Percentiles rank a stretch among this genome's conserved stretches.
These are phyloP conservation scores for Sinapis alba DNA, from an alignment of 441 rosid genomes.

Conservation along the genomic window DNA sequence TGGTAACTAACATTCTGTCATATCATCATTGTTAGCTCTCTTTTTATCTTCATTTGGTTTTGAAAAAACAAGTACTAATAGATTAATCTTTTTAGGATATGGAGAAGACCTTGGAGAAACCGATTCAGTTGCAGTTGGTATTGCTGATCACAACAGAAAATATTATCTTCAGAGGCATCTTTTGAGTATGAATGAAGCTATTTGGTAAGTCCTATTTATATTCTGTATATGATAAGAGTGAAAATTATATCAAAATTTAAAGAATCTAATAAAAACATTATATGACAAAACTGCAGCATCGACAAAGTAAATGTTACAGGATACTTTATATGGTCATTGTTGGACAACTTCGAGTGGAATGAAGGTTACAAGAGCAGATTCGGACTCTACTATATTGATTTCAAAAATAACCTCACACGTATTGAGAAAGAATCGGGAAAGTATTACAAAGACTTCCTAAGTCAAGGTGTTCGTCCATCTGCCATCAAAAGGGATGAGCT, in stretches of 20 bases:
- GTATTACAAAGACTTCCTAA: slow-evolving; percentile 6
- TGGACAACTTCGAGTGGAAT: slow-evolving; percentile 38
- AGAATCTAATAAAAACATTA: background rate
- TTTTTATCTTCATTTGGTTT: background rate
- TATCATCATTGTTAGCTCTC: background rate
- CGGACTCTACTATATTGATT: slow-evolving; percentile 27
- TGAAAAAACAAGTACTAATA: background rate
- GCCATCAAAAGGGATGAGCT: background rate
- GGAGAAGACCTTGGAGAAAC: slow-evolving; percentile 8
- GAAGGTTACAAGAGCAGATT: slow-evolving; percentile 14
- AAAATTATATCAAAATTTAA: background rate
- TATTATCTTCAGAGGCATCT: slow-evolving; percentile 27
- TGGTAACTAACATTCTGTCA: slow-evolving; percentile 30
- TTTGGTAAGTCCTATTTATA: slow-evolving; percentile 14
- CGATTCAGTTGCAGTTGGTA: slow-evolving; percentile 8
- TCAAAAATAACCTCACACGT: slow-evolving; percentile 10
- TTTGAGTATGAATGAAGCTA: slow-evolving; percentile 22
- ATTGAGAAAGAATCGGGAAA: slow-evolving; percentile 2
- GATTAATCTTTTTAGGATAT: slow-evolving; percentile 16
- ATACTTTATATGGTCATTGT: slow-evolving; percentile 24
- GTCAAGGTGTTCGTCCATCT: background rate
- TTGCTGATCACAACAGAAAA: slow-evolving; percentile 15
- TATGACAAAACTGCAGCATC: background rate
- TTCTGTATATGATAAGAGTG: background rate
- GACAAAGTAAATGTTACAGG: slow-evolving; percentile 31